Conservation (phyloP, 768 basidiomycete genomes). For the Calocybe cyanea region DNA sequence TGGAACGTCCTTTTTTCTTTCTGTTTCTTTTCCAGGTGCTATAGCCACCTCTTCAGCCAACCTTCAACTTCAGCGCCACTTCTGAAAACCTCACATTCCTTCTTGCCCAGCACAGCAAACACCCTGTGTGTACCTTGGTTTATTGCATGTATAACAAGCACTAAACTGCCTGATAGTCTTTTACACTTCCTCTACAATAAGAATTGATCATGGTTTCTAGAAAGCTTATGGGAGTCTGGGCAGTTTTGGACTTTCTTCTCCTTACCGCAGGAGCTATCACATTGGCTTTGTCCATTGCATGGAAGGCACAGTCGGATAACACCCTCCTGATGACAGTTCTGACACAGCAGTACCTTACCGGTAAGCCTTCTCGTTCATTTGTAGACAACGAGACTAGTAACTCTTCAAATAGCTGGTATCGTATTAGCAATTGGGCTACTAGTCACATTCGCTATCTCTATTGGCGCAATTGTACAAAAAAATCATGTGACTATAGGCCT, state of each 20-base stretch:
- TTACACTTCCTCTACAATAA: not conserved
- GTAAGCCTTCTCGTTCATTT: constrained; percentile 33
- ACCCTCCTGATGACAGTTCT: constrained; percentile 75
- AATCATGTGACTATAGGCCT: constrained; percentile 69
- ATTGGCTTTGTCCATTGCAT: constrained; percentile 66
- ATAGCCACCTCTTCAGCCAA: constrained; percentile 33
- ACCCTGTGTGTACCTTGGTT: not conserved
- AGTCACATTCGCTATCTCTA: constrained; percentile 64
- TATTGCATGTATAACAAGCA: not conserved
- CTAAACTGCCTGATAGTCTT: constrained; percentile 1
- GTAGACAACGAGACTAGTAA: constrained; percentile 1
- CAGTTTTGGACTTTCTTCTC: constrained; percentile 63
- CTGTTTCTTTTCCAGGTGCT: constrained; percentile 31
- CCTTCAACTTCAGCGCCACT: constrained; percentile 20
- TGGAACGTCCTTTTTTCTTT: constrained; percentile 60
- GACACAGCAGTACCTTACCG: constrained; percentile 49
- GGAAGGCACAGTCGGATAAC: constrained; percentile 50
- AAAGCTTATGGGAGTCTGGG: constrained; percentile 68
- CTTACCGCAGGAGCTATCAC: constrained; percentile 66
- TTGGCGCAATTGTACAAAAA: constrained; percentile 66
- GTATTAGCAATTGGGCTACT: constrained; percentile 64
- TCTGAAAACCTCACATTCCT: constrained; percentile 49
- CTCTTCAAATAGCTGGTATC: constrained; percentile 56
- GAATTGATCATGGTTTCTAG: constrained; percentile 60
- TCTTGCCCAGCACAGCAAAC: not conserved